Evolutionary conservation across 768 basidiomycete species (phyloP), one percentile per base, ranked within the genome.

Genomic region (Mycena maculata): DNA sequence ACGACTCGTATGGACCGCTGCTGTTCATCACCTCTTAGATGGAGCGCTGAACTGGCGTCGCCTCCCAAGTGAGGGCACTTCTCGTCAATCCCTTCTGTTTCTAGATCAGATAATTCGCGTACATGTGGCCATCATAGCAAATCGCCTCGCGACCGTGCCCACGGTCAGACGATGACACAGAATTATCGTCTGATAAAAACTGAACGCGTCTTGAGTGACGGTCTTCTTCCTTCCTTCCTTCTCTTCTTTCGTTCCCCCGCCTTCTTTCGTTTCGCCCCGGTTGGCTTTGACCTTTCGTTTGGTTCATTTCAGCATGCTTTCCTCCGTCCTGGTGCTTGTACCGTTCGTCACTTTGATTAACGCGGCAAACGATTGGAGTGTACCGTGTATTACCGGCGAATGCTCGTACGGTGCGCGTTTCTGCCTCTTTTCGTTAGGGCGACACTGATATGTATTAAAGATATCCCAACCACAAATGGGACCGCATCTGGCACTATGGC

Each of bases 401-500:
- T 74, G 73, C 52, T 68, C 67, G n/a, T 74, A 72, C 33, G 64
- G 63, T 60, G 38, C 53, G 31, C 50, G 2, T 23, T n/a, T 7
- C 20, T 23, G 12, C n/a, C n/a, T 15, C 9, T 8, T 13, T n/a
- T 31, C 20, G 6, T 28, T 10, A 48, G 18, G 27, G 22, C 8
- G 42, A 56, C 11, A 39, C n/a, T 65, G 33, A 59, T 18, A 4
- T 42, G n/a, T 8, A 6, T 23, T 18, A 15, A 18, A 56, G 60
- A 62, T n/a, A 27, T 63, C 30, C 48, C 56, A 4, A 44, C 62
- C 11, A 47, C 60, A 13, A 63, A 58, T 47, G 57, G 41, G 7
- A 59, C 62, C 16, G 76, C 78, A 4, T 78, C 78, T 25, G 80
- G 79, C 45, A 64, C 55, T 22, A n/a, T 81, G 79, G 77, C 55